Evolutionary conservation across 371 early-diverging fungal species (phyloP).

Genomic region (Haplosporangium sp.): DNA sequence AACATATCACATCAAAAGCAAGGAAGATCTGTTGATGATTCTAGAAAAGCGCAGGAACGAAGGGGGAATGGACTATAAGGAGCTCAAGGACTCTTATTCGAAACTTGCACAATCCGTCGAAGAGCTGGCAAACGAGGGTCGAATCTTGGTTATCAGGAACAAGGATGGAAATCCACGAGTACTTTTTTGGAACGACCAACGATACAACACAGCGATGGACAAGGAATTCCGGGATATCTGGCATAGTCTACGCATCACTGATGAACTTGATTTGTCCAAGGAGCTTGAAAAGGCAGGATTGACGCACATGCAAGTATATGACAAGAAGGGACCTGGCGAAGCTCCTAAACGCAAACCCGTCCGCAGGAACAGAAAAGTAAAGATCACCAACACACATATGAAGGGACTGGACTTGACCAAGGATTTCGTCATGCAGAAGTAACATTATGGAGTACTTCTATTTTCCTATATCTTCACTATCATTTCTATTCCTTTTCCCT

Average conservation of each 20-base stretch:
- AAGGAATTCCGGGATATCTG: constrained; percentile 81
- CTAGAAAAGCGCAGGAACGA: constrained; percentile 68
- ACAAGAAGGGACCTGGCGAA: constrained; percentile 72
- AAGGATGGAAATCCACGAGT: constrained; percentile 82
- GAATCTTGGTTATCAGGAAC: constrained; percentile 79
- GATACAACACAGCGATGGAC: constrained; percentile 73
- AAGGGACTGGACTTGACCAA: constrained; percentile 84
- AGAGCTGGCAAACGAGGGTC: constrained; percentile 76
- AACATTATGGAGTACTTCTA: background rate
- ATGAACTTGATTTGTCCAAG: constrained; percentile 80
- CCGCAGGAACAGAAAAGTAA: constrained; percentile 79
- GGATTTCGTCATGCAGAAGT: constrained; percentile 70
- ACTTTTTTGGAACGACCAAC: constrained; percentile 77
- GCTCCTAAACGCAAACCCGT: constrained; percentile 72
- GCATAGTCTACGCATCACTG: constrained; percentile 78
- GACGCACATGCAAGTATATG: constrained; percentile 80
- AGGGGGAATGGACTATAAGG: constrained; percentile 85
- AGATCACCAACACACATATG: constrained; percentile 91
- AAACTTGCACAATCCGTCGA: constrained; percentile 75
- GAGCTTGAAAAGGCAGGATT: constrained; percentile 82
- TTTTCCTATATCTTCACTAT: background rate
- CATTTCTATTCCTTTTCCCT: background rate
- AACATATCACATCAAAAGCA: constrained; percentile 78
- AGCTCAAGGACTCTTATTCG: constrained; percentile 84
- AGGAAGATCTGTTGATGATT: constrained; percentile 78